Percentiles rank a stretch among this genome's conserved stretches.
These are phyloP conservation scores for Sclerotinia sclerotiorum DNA, from an alignment of 2,329 filamentous ascomycete species.

Conservation along the genomic window DNA sequence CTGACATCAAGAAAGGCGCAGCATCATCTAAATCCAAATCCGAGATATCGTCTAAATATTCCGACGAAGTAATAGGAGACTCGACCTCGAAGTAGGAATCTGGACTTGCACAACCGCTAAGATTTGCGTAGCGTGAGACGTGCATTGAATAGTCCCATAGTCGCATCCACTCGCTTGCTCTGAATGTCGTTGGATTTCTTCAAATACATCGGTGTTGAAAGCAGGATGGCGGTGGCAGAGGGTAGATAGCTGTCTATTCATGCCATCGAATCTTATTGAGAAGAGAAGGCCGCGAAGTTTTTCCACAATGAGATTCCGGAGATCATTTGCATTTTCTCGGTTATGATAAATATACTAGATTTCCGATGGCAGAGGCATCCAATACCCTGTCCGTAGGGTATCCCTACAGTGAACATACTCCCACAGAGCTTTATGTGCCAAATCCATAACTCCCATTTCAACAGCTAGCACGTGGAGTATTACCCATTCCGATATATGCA, in stretches of 20 bases:
- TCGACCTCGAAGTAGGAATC: neutral
- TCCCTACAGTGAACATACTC: conserved; percentile 2
- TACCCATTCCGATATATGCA: conserved; percentile 13
- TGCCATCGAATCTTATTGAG: neutral
- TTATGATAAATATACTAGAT: conserved; percentile 12
- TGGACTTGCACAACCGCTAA: neutral
- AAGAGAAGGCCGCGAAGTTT: neutral
- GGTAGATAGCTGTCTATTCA: neutral
- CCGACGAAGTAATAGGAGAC: neutral
- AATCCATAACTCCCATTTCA: conserved; percentile 2
- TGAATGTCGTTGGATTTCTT: neutral
- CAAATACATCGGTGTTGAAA: neutral
- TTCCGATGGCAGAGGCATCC: conserved; percentile 6
- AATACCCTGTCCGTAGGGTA: neutral
- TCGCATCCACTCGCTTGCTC: neutral
- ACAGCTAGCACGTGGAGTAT: neutral
- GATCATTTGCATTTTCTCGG: neutral
- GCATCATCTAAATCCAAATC: neutral
- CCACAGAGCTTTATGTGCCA: conserved; percentile 1
- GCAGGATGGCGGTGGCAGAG: neutral
- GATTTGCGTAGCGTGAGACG: no score
- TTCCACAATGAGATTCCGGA: neutral
- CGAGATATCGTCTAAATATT: neutral
- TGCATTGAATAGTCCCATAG: neutral
- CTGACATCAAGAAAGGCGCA: neutral